A percentile compares a stretch with the other conserved stretches of the same genome.
Conservation (phyloP, 768 basidiomycete species). For the Lepiota brunneoincarnata region DNA sequence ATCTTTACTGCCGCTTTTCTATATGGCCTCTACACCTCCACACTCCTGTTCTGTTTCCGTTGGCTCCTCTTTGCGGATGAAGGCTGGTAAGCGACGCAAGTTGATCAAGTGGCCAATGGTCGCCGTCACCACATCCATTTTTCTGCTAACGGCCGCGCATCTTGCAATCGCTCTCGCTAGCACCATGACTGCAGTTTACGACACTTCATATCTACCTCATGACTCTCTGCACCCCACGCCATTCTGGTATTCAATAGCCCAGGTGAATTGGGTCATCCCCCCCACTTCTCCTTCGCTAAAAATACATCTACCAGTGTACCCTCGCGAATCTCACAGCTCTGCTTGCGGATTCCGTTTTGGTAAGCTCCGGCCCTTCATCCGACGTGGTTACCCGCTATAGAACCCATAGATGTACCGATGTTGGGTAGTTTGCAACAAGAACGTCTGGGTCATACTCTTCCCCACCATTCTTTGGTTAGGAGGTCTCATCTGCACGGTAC, state of each 20-base stretch:
- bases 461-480: slow-evolving; percentile 7
- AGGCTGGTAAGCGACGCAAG: slow-evolving; percentile 5
- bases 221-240: too few relatives aligned
- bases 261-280: not conserved
- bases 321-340: slow-evolving; percentile 1
- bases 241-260: not conserved
- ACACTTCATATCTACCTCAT: not conserved
- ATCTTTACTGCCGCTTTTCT: slow-evolving; percentile 3
- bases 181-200: not conserved
- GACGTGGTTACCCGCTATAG: not conserved
- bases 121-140: not conserved
- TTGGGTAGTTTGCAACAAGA: slow-evolving; percentile 3
- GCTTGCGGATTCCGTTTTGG: not conserved
- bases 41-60: slow-evolving; percentile 2
- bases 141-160: not conserved
- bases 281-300: not conserved
- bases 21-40: slow-evolving; percentile 7
- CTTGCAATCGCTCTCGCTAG: not conserved
- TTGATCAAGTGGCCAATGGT: slow-evolving; percentile 7
- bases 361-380: not conserved
- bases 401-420: slow-evolving; percentile 11
- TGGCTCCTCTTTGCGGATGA: slow-evolving; percentile 8
- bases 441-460: not conserved
- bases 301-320: not conserved
- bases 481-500: not conserved